Percentiles rank a stretch among this genome's conserved stretches.
phyloP scores from a whole-genome alignment of 176 grass and related monocot genomes.

The Lolium perenne region DNA sequence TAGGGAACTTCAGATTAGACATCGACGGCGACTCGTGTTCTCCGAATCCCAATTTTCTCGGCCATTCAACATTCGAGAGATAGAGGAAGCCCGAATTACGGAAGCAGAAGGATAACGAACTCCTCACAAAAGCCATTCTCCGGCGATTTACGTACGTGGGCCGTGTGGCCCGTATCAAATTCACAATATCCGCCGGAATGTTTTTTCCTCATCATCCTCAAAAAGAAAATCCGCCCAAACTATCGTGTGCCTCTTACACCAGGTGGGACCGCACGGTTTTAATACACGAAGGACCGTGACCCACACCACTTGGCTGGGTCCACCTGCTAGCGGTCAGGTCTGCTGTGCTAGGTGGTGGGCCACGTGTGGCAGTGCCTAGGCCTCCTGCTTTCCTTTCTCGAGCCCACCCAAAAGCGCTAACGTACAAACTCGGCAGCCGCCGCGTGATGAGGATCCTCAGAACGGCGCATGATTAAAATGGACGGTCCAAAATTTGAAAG shows the following conservation, averaged over 20 bases:
- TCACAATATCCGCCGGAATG: neutral
- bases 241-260: neutral
- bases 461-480: too few relatives aligned
- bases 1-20: neutral
- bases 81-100: neutral
- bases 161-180: slow-evolving; percentile 10
- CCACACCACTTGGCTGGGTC: slow-evolving; percentile 4
- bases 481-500: neutral
- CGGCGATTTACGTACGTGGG: neutral
- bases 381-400: neutral
- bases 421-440: neutral
- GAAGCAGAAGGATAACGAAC: neutral
- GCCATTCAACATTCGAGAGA: neutral
- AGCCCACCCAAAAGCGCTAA: slow-evolving; percentile 12
- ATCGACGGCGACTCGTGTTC: slow-evolving; percentile 23
- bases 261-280: neutral
- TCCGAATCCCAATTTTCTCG: too few relatives aligned
- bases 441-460: neutral
- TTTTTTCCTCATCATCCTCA: too few relatives aligned
- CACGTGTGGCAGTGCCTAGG: neutral
- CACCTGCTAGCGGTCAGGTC: neutral
- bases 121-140: neutral
- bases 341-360: neutral
- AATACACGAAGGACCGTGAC: neutral
- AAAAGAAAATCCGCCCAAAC: too few relatives aligned